Evolutionary conservation across 345 rosid species (phyloP), one percentile per base, ranked within the genome.

Genomic region (Pseudoturritis turrita): DNA sequence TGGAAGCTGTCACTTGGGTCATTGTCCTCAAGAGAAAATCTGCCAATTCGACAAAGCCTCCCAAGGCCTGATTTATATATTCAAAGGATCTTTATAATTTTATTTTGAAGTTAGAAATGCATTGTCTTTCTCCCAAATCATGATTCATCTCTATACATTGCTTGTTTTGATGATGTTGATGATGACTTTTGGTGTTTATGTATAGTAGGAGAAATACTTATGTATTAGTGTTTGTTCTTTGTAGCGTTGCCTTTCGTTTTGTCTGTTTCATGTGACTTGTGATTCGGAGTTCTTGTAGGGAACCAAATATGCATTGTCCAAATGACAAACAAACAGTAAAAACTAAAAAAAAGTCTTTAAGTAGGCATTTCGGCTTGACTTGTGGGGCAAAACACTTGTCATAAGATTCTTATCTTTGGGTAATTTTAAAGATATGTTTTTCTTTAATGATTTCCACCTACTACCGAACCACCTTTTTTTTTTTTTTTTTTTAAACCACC

Each of bases 1-100:
- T 81, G 63, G 84, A 81, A 71, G 77, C 49, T 22, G 52, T 74
- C 4, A 77, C 79, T 39, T 81, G 81, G 84, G 44, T 72, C 21
- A 50, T 79, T 33, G 77, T 77, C n/a, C 43, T 72, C 63, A 80
- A 77, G 72, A 71, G 76, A 63, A 76, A 62, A 73, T 74, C 78
- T 37, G 37, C 57, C 4, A 74, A 74, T 23, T 74, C 77, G 0
- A 37, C 65, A 3, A 58, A 39, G 35, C 44, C 52, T 72, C 37
- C 13, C 9, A 52, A 53, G 70, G 15, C 62, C 50, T 71, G 5
- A 62, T 33, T 33, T 33, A 8, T 33, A 33, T 33, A 8, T 33
- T 9, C n/a, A n/a, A n/a, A n/a, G n/a, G n/a, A n/a, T n/a, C n/a
- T n/a, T n/a, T n/a, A n/a, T n/a, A n/a, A n/a, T 33, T 8, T 33